Evolutionary conservation across 306 rosid species (phyloP), one percentile per base, ranked within the genome.

Genomic region (Biancaea sappan): DNA sequence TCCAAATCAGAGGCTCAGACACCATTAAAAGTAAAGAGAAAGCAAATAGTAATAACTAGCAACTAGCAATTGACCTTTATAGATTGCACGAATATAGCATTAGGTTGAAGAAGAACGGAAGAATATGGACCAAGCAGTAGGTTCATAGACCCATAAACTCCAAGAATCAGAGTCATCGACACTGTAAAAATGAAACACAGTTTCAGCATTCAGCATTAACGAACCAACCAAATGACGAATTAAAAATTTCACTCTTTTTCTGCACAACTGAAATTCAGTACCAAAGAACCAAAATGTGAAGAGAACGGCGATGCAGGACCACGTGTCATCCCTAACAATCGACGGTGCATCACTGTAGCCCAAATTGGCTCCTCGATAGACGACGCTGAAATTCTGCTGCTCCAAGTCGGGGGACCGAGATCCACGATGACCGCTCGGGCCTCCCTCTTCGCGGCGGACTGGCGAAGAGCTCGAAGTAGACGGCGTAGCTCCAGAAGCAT

Each of bases 271-370:
- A 31, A 59, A 61, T 79, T 24, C 15, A 71, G 29, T 31, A 92
- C 97, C 89, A 59, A 92, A 90, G 77, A 90, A 85, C 94, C 96
- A 90, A 71, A 92, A 85, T 77, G 88, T 81, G 83, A 92, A 82
- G 46, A 90, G 71, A 47, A 92, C 88, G 48, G 73, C 59, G 64
- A 87, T 58, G 73, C 92, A 85, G 51, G 96, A 92, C 83, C 94
- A 90, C 8, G 84, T 59, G 56, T 92, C 98, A 18, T 87, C 94
- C 57, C 88, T 54, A 47, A 60, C 48, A 10, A 79, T 8, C 10
- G 75, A 12, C 3, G 91, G 8, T 3, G 70, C 70, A 38, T 63
- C 78, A 12, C 66, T 43, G 51, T 24, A 2, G 60, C 74, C 60
- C 78, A 48, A 1, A 11, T 56, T 2, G 47, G 32, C 24, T 54